These are phyloP conservation scores for Erigeron philadelphicus DNA, from an alignment of 140 eudicot genomes.

Conservation along the genomic window DNA sequence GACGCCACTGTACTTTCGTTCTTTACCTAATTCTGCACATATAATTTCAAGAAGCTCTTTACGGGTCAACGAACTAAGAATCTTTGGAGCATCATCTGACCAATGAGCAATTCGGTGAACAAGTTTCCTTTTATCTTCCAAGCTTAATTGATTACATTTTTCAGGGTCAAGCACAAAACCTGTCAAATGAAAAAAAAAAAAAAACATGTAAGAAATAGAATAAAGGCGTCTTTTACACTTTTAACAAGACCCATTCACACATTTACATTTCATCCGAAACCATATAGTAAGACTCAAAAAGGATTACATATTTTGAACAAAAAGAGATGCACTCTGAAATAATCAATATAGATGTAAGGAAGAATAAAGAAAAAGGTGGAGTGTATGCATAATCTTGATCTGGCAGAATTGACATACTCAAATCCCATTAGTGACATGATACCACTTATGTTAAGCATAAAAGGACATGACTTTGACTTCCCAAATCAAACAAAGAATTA, in stretches of 20 bases:
- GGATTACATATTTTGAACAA: not conserved
- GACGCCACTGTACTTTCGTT: constrained; percentile 62
- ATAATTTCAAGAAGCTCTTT: constrained; percentile 63
- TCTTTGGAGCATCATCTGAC: constrained; percentile 58
- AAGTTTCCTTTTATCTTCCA: constrained; percentile 57
- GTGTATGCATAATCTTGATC: not conserved
- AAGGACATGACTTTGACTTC: constrained; percentile 8
- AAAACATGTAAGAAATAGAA: not conserved
- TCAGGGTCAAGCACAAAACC: constrained; percentile 56
- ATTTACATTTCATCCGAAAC: not conserved
- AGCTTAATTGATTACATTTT: constrained; percentile 43
- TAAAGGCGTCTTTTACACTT: constrained; percentile 14
- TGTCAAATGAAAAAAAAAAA: constrained; percentile 20
- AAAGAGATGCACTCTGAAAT: not conserved
- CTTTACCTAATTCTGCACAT: constrained; percentile 74
- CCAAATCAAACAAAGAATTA: constrained; percentile 21
- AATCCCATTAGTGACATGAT: not conserved
- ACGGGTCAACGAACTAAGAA: constrained; percentile 56
- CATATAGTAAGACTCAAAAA: constrained; percentile 3
- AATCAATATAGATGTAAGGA: not conserved
- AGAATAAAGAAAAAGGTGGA: not conserved
- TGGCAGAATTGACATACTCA: not conserved
- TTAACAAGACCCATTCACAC: not conserved
- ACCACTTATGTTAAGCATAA: constrained; percentile 9
- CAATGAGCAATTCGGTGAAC: constrained; percentile 56